Evolutionary conservation across 495 filamentous ascomycete species (phyloP).

Genomic region (Barbatosphaeria neglecta): DNA sequence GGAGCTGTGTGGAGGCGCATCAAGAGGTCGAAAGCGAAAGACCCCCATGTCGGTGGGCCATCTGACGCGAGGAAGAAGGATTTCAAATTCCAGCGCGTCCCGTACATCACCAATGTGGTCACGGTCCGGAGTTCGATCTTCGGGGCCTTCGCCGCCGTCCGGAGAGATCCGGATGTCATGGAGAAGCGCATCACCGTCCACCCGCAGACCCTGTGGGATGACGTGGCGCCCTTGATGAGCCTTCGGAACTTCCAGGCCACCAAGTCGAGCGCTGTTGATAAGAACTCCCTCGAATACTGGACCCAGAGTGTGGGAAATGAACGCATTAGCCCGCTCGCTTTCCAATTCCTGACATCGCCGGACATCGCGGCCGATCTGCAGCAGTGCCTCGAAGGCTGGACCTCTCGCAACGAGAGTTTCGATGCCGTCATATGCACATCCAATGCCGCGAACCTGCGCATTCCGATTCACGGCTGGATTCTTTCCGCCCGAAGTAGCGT

Average conservation of each 20-base stretch:
- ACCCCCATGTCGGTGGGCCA: constrained; percentile 40
- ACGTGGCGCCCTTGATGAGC: constrained; percentile 57
- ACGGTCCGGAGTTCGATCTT: constrained; percentile 77
- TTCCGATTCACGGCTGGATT: constrained; percentile 79
- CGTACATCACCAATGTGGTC: constrained; percentile 70
- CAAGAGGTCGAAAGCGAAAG: constrained; percentile 69
- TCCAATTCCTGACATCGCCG: constrained; percentile 38
- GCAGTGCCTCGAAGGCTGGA: constrained; percentile 25
- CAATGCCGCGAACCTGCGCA: constrained; percentile 46
- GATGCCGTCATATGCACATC: constrained; percentile 42
- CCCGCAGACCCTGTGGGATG: constrained; percentile 56
- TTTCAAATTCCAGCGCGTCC: constrained; percentile 85
- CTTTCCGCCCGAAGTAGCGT: constrained; percentile 60
- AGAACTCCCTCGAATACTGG: constrained; percentile 25
- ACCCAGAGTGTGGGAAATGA: constrained; percentile 14
- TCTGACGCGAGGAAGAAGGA: constrained; percentile 56
- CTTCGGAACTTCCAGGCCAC: constrained; percentile 37
- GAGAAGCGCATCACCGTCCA: constrained; percentile 58
- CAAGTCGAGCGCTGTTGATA: constrained; percentile 11
- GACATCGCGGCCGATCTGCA: constrained; percentile 47
- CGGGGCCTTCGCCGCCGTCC: constrained; percentile 79
- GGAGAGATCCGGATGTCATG: constrained; percentile 75
- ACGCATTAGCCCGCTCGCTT: constrained; percentile 23
- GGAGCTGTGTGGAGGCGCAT: constrained; percentile 85
- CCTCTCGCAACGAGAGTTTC: constrained; percentile 21